Conservation (phyloP, 371 early-diverging fungal genomes). For the Mortierella sp. region DNA sequence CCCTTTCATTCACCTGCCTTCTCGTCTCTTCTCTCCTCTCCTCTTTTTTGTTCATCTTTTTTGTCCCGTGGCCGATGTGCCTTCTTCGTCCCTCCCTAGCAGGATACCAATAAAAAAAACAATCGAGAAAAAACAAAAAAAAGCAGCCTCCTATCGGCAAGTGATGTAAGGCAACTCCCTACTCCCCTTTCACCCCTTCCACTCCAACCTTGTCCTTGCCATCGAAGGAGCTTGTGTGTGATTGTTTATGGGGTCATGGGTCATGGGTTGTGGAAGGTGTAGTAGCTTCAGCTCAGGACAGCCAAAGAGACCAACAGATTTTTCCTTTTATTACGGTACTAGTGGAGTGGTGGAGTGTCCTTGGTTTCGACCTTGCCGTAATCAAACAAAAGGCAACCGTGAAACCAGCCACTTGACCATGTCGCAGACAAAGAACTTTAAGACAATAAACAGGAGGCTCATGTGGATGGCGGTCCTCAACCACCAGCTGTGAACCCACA, state of each 20-base stretch:
- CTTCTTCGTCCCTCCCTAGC: constrained; percentile 1
- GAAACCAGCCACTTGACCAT: too few species aligned
- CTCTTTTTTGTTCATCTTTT: not conserved
- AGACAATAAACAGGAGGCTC: not conserved
- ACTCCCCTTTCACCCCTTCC: not conserved
- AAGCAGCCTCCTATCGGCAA: not conserved
- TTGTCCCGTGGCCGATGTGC: constrained; percentile 8
- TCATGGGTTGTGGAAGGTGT: not conserved
- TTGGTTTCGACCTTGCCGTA: too few species aligned
- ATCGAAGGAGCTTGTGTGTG: not conserved
- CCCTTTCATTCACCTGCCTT: not conserved
- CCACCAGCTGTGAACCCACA: not conserved
- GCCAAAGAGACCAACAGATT: not conserved
- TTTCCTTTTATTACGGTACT: too few species aligned
- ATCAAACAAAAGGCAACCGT: too few species aligned
- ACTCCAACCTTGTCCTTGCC: not conserved
- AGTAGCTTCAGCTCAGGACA: not conserved
- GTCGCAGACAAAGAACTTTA: not conserved
- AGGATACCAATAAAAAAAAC: constrained; percentile 15
- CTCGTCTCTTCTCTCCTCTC: not conserved
- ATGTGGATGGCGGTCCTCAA: too few species aligned
- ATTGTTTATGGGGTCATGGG: not conserved
- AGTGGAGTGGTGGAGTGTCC: too few species aligned
- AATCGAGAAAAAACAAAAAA: not conserved
- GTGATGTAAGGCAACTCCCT: constrained; percentile 4